A percentile compares a stretch with the other conserved stretches of the same genome.
Evolutionary conservation across 768 basidiomycete species (phyloP).

Genomic region (Chalciporus sphaerocephalus): DNA sequence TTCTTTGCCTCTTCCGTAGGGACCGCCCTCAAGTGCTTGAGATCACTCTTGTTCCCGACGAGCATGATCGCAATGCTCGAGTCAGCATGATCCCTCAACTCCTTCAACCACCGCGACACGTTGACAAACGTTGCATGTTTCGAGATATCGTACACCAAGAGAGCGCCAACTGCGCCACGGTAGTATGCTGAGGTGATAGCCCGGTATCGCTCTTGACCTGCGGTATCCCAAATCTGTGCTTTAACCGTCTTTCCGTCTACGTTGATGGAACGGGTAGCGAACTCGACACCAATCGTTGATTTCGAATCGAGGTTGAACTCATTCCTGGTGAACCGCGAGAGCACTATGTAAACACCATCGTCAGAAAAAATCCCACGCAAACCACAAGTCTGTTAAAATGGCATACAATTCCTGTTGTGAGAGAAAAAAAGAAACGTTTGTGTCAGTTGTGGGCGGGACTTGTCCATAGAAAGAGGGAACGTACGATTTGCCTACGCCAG

Average conservation of each 20-base stretch:
- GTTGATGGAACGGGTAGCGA: conserved; percentile 90
- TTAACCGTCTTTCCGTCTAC: conserved; percentile 98
- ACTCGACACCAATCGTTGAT: conserved; percentile 99
- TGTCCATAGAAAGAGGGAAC: conserved; percentile 40
- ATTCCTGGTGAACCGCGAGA: conserved; percentile 98
- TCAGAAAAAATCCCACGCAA: neutral
- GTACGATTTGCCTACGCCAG: conserved; percentile 98
- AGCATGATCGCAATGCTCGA: conserved; percentile 94
- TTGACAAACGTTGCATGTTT: conserved; percentile 93
- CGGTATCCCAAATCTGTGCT: conserved; percentile 99
- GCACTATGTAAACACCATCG: conserved; percentile 52
- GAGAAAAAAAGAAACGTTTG: neutral
- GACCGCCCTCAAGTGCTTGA: conserved; percentile 94
- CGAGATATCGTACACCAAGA: conserved; percentile 91
- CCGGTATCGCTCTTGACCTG: conserved; percentile 95
- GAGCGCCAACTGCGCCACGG: conserved; percentile 91
- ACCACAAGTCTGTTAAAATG: neutral
- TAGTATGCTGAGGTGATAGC: conserved; percentile 99
- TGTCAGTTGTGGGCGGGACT: conserved; percentile 1
- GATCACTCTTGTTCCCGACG: conserved; percentile 98
- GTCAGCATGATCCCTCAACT: conserved; percentile 91
- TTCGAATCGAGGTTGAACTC: conserved; percentile 99
- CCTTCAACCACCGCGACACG: conserved; percentile 95
- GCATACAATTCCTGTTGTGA: conserved; percentile 33
- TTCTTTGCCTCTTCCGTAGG: conserved; percentile 96